Base-by-base conservation (phyloP, 352 stramenopile species). In the Phytopythium boreale region DNA sequence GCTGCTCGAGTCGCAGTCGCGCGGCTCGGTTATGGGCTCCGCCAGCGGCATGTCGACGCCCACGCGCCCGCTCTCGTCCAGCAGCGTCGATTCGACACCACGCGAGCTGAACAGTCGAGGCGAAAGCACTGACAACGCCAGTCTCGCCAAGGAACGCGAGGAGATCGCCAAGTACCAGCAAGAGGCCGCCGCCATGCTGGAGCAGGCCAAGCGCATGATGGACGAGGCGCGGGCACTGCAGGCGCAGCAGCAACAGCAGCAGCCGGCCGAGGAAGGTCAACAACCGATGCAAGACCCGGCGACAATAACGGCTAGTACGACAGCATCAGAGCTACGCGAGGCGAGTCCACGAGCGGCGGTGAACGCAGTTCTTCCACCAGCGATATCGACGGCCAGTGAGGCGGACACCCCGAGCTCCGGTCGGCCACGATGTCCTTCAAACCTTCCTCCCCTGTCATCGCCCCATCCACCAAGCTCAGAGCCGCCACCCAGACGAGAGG, bases 181-280 rank as follows among this genome's bases (percentile, higher is more conserved):
- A 39, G 82, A 93, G 64, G 86, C 86, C 0, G 71, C 71, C 0
- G 79, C 80, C 50, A 93, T 93, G 86, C 77, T 93, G 12, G 70
- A 85, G 29, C 68, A 69, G 29, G 87, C 82, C 2, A 81, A 89
- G 43, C 59, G 66, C 1, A 93, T 93, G 81, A 93, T 91, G 83
- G 79, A 84, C n/a, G 84, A 94, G 27, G 82, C 83, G 0, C 75
- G 77, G 17, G 64, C 62, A n/a, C 47, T 92, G 22, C 67, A 77
- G n/a, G 62, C 67, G 27, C 68, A 75, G 39, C 66, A 76, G 17
- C 27, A 58, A 26, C 59, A 67, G 31, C 60, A 74, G 43, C 47
- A 66, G 26, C 59, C 34, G 6, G 10, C 22, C 31, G 63, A 68
- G 44, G 59, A 68, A 64, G 36, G 1, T 5, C 59, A 73, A 1